Evolutionary conservation across 306 rosid genomes (phyloP), one percentile per base, ranked within the genome.

Genomic region (Quercus gilva): DNA sequence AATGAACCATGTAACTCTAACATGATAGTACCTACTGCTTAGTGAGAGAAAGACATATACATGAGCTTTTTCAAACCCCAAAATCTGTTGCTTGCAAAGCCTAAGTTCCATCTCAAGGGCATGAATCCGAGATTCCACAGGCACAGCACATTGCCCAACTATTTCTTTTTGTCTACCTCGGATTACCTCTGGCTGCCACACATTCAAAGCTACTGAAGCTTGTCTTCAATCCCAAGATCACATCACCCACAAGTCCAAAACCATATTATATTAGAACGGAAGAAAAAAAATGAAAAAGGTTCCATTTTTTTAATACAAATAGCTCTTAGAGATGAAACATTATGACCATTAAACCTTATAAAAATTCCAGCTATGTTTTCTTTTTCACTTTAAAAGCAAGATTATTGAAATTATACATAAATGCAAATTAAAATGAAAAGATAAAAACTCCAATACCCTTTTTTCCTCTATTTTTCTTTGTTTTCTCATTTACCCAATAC

Each of bases 151-250:
- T 79, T 90, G 94, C 84, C 85, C 88, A 37, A 86, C 94, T 41
- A 88, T 61, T 79, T 88, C 82, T 55, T 79, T 88, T 28, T 88
- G 90, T 88, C 86, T 81, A 26, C 83, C 89, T 55, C 92, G 83
- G 64, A 85, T 64, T 37, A 90, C 82, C 83, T 88, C 90, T 2
- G 95, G 99, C 84, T 94, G 99, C 99, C 99, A 94, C 45, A 91
- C 95, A 53, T 87, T 90, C 87, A 94, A 84, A 80, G 97, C 94
- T 51, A 86, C 90, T 9, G 93, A 86, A 72, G 99, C 97, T 84
- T 90, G 90, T 79, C 97, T 92, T 17, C 21, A 72, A 72, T 56
- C 69, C 73, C 79, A 79, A 78, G 33, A 74, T 55, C 73, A 35
- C 35, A 55, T 79, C 81, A 57, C 49, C 55, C 74, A 60, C 55